A percentile compares a stretch with the other conserved stretches of the same genome.
Evolutionary conservation across 2,329 filamentous ascomycete species (phyloP).

Genomic region (Claviceps sp.): DNA sequence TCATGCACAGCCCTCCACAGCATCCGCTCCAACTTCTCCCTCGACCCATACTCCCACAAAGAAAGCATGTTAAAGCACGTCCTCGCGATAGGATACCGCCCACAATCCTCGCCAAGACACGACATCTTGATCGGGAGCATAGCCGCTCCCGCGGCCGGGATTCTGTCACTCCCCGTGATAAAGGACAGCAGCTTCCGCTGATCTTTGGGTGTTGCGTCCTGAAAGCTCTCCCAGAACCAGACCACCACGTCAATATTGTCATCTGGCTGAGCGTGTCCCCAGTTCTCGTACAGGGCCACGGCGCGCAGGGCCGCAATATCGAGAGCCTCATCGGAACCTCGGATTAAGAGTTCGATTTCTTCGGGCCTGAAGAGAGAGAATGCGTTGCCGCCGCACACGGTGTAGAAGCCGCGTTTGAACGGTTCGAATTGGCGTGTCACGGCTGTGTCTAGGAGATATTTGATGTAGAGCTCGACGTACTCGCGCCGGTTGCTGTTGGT

Average conservation of each 20-base stretch:
- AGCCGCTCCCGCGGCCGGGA: constrained; percentile 75
- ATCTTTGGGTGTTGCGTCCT: constrained; percentile 46
- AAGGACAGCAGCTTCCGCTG: constrained; percentile 74
- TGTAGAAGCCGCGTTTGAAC: constrained; percentile 89
- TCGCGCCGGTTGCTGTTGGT: constrained; percentile 76
- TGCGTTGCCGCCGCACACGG: constrained; percentile 78
- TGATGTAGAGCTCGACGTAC: constrained; percentile 75
- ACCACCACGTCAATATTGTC: constrained; percentile 52
- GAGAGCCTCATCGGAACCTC: constrained; percentile 71
- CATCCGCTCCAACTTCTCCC: constrained; percentile 52
- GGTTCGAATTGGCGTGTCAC: constrained; percentile 79
- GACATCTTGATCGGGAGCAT: constrained; percentile 64
- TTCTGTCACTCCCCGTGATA: constrained; percentile 80
- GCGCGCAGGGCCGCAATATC: constrained; percentile 64
- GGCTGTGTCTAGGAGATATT: constrained; percentile 64
- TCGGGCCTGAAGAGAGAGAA: constrained; percentile 77
- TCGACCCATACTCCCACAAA: constrained; percentile 57
- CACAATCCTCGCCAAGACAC: constrained; percentile 60
- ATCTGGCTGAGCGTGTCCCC: constrained; percentile 44
- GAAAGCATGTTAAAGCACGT: constrained; percentile 85
- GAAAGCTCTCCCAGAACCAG: constrained; percentile 86
- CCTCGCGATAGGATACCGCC: constrained; percentile 69
- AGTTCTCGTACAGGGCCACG: constrained; percentile 73
- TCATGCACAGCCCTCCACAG: constrained; percentile 80
- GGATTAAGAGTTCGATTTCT: constrained; percentile 78